Percentiles rank a stretch among this genome's conserved stretches.
Conservation (phyloP, 148 eudicot species). For the Cornus controversa region DNA sequence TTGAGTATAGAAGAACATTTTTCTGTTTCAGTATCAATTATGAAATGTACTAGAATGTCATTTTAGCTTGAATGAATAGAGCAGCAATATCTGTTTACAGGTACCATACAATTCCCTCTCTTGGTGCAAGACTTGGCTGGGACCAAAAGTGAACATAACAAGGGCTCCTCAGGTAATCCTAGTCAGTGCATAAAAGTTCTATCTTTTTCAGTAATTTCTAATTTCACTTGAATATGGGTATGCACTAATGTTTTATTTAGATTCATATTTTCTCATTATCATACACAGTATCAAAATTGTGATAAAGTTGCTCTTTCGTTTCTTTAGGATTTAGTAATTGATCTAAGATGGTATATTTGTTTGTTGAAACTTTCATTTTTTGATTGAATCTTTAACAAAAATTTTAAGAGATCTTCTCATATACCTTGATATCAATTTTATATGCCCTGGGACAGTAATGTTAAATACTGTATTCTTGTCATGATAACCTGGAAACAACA, state of each 20-base stretch:
- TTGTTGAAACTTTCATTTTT: neutral
- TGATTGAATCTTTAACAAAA: neutral
- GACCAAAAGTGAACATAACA: slow-evolving; percentile 85
- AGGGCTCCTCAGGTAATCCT: slow-evolving; percentile 90
- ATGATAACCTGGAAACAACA: neutral
- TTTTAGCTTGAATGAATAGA: slow-evolving; percentile 8
- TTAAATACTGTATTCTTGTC: neutral
- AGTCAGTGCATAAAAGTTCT: neutral
- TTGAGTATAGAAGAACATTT: neutral
- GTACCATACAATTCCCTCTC: slow-evolving; percentile 95
- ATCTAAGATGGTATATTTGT: neutral
- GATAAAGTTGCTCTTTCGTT: neutral
- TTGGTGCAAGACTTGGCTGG: slow-evolving; percentile 98
- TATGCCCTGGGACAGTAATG: neutral
- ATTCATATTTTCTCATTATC: neutral
- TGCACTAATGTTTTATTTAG: neutral
- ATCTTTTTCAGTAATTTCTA: neutral
- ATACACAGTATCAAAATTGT: neutral
- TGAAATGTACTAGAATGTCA: neutral
- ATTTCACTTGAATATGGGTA: neutral
- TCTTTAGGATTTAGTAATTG: neutral
- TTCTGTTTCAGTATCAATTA: neutral
- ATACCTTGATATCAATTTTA: neutral
- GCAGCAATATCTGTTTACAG: slow-evolving; percentile 33
- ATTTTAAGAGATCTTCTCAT: neutral